These are phyloP conservation scores for Suhomyces guaymorum DNA, from an alignment of 1,139 yeast genomes.

Conservation along the genomic window DNA sequence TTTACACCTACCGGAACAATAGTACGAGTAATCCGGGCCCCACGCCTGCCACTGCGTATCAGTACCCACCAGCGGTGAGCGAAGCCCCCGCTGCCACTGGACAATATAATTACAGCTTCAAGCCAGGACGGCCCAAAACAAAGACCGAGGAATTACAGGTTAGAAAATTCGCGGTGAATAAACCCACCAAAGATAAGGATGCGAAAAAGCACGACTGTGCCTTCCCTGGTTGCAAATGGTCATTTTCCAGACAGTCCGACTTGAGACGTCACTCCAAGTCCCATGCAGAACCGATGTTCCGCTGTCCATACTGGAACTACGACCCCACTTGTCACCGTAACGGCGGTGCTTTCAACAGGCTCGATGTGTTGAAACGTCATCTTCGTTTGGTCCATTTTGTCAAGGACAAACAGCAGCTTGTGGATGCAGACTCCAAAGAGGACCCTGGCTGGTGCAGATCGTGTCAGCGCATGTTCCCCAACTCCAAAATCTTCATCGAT, in stretches of 20 bases:
- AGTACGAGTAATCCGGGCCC: too few species aligned
- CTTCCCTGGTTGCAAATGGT: constrained; percentile 60
- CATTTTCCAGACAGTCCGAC: constrained; percentile 67
- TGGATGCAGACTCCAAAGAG: constrained; percentile 25
- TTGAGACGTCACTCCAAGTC: constrained; percentile 64
- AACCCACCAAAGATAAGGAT: constrained; percentile 7
- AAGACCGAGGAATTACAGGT: constrained; percentile 9
- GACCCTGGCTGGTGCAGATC: constrained; percentile 68
- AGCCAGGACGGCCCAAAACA: constrained; percentile 11
- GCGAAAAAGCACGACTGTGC: constrained; percentile 51
- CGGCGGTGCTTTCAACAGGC: constrained; percentile 68
- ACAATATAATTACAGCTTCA: constrained; percentile 9
- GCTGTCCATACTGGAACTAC: constrained; percentile 69
- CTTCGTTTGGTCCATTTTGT: constrained; percentile 65
- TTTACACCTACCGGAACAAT: constrained; percentile 7
- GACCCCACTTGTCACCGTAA: constrained; percentile 72
- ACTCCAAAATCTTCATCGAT: constrained; percentile 59
- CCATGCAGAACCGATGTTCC: constrained; percentile 63
- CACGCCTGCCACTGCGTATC: too few species aligned
- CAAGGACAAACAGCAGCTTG: constrained; percentile 40
- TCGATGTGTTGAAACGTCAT: constrained; percentile 72
- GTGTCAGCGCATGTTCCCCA: constrained; percentile 59
- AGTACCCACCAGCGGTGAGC: constrained; percentile 1
- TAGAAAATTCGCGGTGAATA: constrained; percentile 12
- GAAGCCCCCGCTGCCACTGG: constrained; percentile 1